phyloP scores from a whole-genome alignment of 2,329 filamentous ascomycete species.

The Mycosphaerella sp. region DNA sequence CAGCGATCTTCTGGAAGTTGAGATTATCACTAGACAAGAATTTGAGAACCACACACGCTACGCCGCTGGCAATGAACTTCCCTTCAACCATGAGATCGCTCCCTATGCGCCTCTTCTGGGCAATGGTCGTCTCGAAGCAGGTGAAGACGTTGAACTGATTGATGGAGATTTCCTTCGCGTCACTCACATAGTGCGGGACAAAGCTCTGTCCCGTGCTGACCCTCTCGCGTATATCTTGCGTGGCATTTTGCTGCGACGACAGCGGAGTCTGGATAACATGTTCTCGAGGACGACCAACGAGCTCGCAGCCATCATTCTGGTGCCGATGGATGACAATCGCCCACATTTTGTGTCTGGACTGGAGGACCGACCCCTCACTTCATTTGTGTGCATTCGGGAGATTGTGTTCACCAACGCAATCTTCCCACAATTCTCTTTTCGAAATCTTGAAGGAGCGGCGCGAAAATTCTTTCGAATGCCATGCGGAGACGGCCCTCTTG shows the following conservation, averaged over 20 bases:
- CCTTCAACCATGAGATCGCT: background rate
- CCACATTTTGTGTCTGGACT: constrained; percentile 6
- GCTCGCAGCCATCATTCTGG: constrained; percentile 37
- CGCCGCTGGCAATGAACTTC: background rate
- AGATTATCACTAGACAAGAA: background rate
- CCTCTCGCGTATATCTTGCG: constrained; percentile 25
- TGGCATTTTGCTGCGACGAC: constrained; percentile 36
- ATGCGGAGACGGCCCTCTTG: no score
- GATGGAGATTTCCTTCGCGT: constrained; percentile 39
- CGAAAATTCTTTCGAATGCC: background rate
- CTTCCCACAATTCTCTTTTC: constrained; percentile 28
- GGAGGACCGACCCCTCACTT: constrained; percentile 18
- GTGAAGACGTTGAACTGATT: constrained; percentile 31
- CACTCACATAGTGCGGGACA: constrained; percentile 28
- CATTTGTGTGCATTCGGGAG: constrained; percentile 21
- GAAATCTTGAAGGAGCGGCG: background rate
- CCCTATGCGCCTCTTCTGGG: background rate
- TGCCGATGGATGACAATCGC: background rate
- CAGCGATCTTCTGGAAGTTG: background rate
- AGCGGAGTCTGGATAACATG: constrained; percentile 31
- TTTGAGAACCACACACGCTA: background rate
- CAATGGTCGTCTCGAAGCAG: background rate
- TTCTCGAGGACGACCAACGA: constrained; percentile 40
- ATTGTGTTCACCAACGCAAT: constrained; percentile 49
- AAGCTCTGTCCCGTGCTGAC: background rate